phyloP scores from a whole-genome alignment of 441 rosid genomes.

The Populus trichocarpa region DNA sequence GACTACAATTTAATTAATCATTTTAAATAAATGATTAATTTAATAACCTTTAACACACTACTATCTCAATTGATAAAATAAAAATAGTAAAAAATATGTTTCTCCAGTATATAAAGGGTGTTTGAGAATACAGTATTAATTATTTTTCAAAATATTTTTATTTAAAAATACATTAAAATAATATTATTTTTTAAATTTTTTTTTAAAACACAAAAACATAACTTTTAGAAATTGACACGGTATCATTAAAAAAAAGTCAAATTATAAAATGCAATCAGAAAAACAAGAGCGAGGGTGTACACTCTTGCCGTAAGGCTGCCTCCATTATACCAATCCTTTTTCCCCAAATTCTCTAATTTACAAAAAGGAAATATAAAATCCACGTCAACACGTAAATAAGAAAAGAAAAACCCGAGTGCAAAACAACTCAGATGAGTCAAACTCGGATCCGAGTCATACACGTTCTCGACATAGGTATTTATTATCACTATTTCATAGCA shows the following conservation, averaged over 20 bases:
- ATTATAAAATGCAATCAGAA: neutral
- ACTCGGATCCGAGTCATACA: neutral
- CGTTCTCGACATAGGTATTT: neutral
- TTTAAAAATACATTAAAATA: too few species aligned
- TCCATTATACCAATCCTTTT: neutral
- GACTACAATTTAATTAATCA: too few species aligned
- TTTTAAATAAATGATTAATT: too few species aligned
- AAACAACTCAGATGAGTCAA: neutral
- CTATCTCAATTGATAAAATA: too few species aligned
- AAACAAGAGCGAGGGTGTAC: neutral
- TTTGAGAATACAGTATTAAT: fast-evolving
- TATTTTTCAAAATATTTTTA: too few species aligned
- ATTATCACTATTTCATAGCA: neutral
- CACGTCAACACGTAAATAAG: too few species aligned
- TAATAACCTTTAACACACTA: too few species aligned
- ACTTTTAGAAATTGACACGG: neutral
- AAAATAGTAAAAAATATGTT: too few species aligned
- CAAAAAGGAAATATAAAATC: neutral
- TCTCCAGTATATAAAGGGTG: too few species aligned
- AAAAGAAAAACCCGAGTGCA: neutral
- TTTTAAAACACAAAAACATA: too few species aligned
- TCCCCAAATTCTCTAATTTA: neutral
- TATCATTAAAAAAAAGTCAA: neutral
- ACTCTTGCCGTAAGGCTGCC: neutral
- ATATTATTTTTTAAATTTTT: too few species aligned